Percentiles rank a stretch among this genome's conserved stretches.
These are phyloP conservation scores for Lipomyces yamanashiensis DNA, from an alignment of 805 yeast species.

Conservation along the genomic window DNA sequence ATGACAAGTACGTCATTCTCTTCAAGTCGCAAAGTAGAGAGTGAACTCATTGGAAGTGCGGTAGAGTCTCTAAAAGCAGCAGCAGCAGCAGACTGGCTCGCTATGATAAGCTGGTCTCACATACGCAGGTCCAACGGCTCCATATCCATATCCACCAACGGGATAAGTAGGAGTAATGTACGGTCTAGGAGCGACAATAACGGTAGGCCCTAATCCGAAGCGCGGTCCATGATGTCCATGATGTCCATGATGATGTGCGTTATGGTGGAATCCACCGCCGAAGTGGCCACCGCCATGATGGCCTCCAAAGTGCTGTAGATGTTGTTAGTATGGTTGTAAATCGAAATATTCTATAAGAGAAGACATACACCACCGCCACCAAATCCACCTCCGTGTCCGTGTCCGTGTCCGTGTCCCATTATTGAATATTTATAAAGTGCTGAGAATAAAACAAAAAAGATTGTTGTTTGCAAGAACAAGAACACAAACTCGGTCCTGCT, in stretches of 20 bases:
- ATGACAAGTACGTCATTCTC: too few species aligned
- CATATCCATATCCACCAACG: slow-evolving; percentile 32
- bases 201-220: slow-evolving; percentile 31
- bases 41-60: not conserved
- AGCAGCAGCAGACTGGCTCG: slow-evolving; percentile 24
- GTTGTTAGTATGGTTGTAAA: not conserved
- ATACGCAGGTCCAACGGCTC: slow-evolving; percentile 11
- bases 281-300: slow-evolving; percentile 11
- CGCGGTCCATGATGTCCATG: not conserved
- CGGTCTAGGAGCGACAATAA: slow-evolving; percentile 32
- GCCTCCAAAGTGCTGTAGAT: slow-evolving; percentile 9
- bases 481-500: too few species aligned
- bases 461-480: not conserved
- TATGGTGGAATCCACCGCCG: slow-evolving; percentile 26
- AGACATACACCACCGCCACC: slow-evolving; percentile 20
- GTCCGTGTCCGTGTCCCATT: slow-evolving; percentile 28
- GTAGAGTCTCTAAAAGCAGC: slow-evolving; percentile 20
- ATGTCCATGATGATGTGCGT: not conserved
- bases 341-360: too few species aligned
- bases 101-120: slow-evolving; percentile 18
- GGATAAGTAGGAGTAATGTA: slow-evolving; percentile 24
- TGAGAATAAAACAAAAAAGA: not conserved
- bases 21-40: not conserved
- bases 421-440: not conserved
- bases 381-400: slow-evolving; percentile 11